Percentiles rank a stretch among this genome's conserved stretches.
Evolutionary conservation across 495 filamentous ascomycete species (phyloP).

Genomic region (Venustampulla echinocandica): DNA sequence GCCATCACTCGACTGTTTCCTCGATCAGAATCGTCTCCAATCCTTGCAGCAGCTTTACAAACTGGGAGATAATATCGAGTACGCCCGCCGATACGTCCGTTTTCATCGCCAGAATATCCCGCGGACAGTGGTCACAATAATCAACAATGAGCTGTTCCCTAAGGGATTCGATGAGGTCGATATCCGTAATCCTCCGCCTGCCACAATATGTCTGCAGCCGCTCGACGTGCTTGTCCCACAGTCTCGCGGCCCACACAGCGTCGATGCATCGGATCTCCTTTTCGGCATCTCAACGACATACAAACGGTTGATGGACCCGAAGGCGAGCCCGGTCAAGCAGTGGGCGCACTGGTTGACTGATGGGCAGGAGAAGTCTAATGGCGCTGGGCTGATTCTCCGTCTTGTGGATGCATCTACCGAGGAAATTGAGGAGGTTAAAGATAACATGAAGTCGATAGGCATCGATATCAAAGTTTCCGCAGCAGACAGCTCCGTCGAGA

Average conservation of each 20-base stretch:
- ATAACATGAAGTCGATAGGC: slow-evolving; percentile 10
- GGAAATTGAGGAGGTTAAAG: slow-evolving; percentile 8
- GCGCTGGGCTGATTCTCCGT: slow-evolving; percentile 16
- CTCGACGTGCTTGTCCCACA: slow-evolving; percentile 37
- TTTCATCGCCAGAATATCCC: slow-evolving; percentile 32
- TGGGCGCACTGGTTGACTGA: slow-evolving; percentile 24
- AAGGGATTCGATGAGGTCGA: slow-evolving; percentile 35
- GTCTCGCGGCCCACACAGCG: slow-evolving; percentile 37
- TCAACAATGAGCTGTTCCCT: slow-evolving; percentile 36
- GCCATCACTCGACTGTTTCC: slow-evolving; percentile 27
- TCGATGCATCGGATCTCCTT: slow-evolving; percentile 23
- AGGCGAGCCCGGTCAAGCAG: slow-evolving; percentile 14
- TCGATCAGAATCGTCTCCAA: slow-evolving; percentile 34
- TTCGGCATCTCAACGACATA: slow-evolving; percentile 22
- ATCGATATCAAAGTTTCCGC: slow-evolving; percentile 19
- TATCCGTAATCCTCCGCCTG: slow-evolving; percentile 32
- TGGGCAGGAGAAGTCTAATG: slow-evolving; percentile 35
- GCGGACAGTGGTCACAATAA: slow-evolving; percentile 38
- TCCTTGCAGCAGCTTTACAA: slow-evolving; percentile 35
- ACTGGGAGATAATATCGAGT: slow-evolving; percentile 40
- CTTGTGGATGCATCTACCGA: slow-evolving; percentile 15
- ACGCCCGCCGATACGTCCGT: slow-evolving; percentile 42
- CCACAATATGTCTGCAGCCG: slow-evolving; percentile 35
- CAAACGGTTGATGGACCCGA: slow-evolving; percentile 27
- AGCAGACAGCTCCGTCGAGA: slow-evolving; percentile 16